Base-by-base conservation (phyloP, 441 rosid species). In the Bocquillonia castaneifolia region DNA sequence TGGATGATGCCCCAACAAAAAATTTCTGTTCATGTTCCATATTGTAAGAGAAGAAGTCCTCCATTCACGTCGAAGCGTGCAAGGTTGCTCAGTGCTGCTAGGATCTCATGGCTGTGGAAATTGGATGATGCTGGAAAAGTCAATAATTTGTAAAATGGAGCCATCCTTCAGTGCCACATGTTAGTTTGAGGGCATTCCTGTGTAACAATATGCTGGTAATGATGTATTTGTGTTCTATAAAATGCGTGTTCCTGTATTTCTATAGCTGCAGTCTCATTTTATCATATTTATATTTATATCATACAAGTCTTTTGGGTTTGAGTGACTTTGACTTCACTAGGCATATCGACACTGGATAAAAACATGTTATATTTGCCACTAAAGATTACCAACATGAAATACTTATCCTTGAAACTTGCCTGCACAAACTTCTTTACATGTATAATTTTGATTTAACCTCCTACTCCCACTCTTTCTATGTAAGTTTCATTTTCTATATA, bases 1-100 rank as follows among this genome's bases (percentile, higher is more conserved):
- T 85, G 34, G 90, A 87, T 10, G 87, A 84, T 39, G 71, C 67
- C 4, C 90, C 88, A 18, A 80, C 73, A 70, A 83, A 83, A 69
- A 66, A 23, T 53, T 60, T 78, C 8, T 87, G 88, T 71, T 72
- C 84, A 1, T 85, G 92, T 76, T 58, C 90, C 71, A 84, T 87
- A 74, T 44, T 85, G 82, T 87, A 70, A 79, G 69, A 42, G 61
- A 58, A 54, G 47, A 5, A 63, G 54, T 17, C 34, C 55, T 69
- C 26, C 51, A 69, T 62, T 72, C 60, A 17, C 44, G 62, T 57
- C 56, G 37, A 59, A 29, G 64, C 31, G 18, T 36, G 58, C 25
- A 53, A 53, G 37, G 54, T 37, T 36, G 37, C 39, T 47, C 59
- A 47, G 47, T 34, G 59, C 45, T 40, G 55, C 57, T 51, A 28